phyloP scores from a whole-genome alignment of 202 grass and related monocot species.

The Hordeum pubiflorum region DNA sequence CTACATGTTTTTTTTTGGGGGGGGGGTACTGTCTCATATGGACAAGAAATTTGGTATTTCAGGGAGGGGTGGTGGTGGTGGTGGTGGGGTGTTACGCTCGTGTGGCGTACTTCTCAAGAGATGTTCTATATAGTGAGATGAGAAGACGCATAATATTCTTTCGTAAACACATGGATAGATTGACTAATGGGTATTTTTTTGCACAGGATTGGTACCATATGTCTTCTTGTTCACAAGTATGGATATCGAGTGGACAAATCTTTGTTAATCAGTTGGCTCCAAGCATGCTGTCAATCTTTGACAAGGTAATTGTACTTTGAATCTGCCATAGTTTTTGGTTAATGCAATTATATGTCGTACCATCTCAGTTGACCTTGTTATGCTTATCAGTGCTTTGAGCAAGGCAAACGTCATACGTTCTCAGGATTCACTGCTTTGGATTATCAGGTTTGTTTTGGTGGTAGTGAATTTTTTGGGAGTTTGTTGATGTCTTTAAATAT shows the following conservation, averaged over 20 bases:
- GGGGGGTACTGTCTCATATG: no score
- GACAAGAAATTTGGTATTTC: no score
- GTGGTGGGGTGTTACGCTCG: no score
- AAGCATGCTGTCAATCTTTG: slow-evolving; percentile 54
- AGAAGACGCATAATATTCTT: no score
- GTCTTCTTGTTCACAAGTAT: slow-evolving; percentile 72
- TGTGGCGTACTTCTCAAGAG: no score
- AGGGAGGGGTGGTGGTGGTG: no score
- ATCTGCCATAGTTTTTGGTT: slow-evolving; percentile 5
- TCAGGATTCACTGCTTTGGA: slow-evolving; percentile 79
- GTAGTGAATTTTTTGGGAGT: neutral
- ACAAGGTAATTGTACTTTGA: slow-evolving; percentile 46
- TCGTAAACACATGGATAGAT: no score
- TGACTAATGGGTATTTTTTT: neutral
- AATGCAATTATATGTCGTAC: neutral
- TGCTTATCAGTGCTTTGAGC: slow-evolving; percentile 53
- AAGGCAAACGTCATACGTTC: slow-evolving; percentile 54
- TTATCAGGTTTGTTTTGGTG: slow-evolving; percentile 62
- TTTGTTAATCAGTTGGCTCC: slow-evolving; percentile 64
- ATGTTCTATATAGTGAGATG: no score
- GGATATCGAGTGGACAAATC: slow-evolving; percentile 59
- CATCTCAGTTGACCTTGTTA: slow-evolving; percentile 10
- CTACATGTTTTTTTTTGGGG: no score
- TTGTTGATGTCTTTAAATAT: neutral
- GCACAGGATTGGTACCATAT: slow-evolving; percentile 55